These are phyloP conservation scores for Kwoniella pini DNA, from an alignment of 768 basidiomycete genomes.

Conservation along the genomic window DNA sequence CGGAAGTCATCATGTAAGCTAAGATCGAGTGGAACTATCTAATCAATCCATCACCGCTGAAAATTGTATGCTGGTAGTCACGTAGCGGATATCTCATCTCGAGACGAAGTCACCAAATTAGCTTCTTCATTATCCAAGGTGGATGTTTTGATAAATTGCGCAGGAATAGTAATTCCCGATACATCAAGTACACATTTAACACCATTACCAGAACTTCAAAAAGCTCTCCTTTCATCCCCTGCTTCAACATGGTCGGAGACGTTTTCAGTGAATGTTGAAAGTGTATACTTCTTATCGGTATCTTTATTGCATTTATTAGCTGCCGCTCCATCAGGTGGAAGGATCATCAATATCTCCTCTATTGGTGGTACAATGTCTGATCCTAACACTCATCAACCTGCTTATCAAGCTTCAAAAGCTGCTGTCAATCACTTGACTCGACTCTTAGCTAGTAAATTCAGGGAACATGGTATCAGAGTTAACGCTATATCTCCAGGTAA, in stretches of 20 bases:
- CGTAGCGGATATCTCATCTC: slow-evolving; percentile 35
- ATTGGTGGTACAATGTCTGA: slow-evolving; percentile 34
- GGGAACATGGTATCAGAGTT: slow-evolving; percentile 28
- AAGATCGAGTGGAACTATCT: neutral
- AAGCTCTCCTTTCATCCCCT: slow-evolving; percentile 19
- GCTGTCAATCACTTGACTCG: slow-evolving; percentile 32
- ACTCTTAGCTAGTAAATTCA: slow-evolving; percentile 30
- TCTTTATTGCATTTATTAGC: slow-evolving; percentile 28
- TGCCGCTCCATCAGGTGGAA: slow-evolving; percentile 6
- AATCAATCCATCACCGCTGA: no score
- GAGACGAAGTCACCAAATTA: slow-evolving; percentile 26
- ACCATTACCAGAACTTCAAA: slow-evolving; percentile 26
- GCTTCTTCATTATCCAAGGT: neutral
- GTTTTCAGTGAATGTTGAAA: slow-evolving; percentile 26
- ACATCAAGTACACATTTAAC: slow-evolving; percentile 23
- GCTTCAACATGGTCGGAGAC: slow-evolving; percentile 24
- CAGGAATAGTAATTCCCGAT: slow-evolving; percentile 30
- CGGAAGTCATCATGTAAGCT: slow-evolving; percentile 13
- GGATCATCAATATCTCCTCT: slow-evolving; percentile 34
- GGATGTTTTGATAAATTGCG: slow-evolving; percentile 44
- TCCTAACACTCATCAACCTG: slow-evolving; percentile 27
- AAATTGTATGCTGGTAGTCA: slow-evolving; percentile 14
- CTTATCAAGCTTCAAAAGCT: slow-evolving; percentile 36
- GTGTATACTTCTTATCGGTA: slow-evolving; percentile 23
- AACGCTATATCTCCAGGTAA: slow-evolving; percentile 31